Conservation (phyloP, 805 yeast genomes). For the Teunomyces barrocoloradensis region DNA sequence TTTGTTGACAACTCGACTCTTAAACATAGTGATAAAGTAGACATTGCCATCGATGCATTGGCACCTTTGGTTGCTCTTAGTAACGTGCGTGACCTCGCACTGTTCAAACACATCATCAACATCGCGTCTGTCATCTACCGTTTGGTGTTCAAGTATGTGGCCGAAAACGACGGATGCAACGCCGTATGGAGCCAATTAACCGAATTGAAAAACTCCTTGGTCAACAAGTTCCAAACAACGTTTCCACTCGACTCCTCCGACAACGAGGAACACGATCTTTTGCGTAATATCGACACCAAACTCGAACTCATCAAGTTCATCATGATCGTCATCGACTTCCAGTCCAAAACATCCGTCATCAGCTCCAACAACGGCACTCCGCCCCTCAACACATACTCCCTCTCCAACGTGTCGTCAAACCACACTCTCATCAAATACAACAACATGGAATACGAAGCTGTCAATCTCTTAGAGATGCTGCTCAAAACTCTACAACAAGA, state of each 20-base stretch:
- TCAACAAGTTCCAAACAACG: conserved; percentile 56
- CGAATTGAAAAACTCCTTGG: conserved; percentile 55
- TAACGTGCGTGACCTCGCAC: conserved; percentile 26
- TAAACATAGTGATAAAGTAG: conserved; percentile 28
- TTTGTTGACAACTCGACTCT: conserved; percentile 22
- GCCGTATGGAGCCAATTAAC: conserved; percentile 56
- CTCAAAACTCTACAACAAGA: conserved; percentile 56
- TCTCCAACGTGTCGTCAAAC: conserved; percentile 47
- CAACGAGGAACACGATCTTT: conserved; percentile 46
- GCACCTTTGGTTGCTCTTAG: conserved; percentile 29
- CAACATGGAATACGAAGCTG: conserved; percentile 65
- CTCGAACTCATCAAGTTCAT: conserved; percentile 74
- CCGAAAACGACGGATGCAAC: conserved; percentile 45
- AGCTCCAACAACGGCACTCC: conserved; percentile 6
- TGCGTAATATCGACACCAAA: conserved; percentile 55
- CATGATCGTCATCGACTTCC: conserved; percentile 43
- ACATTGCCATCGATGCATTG: conserved; percentile 40
- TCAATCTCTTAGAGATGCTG: conserved; percentile 63
- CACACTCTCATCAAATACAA: conserved; percentile 64
- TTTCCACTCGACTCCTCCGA: conserved; percentile 53
- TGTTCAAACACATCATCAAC: conserved; percentile 32
- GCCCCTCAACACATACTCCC: conserved; percentile 38
- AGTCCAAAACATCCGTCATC: conserved; percentile 38
- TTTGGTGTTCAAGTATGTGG: conserved; percentile 44
- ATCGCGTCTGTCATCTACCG: conserved; percentile 41